phyloP scores from a whole-genome alignment of 2,329 filamentous ascomycete genomes.

The Talaromyces verruculosus region DNA sequence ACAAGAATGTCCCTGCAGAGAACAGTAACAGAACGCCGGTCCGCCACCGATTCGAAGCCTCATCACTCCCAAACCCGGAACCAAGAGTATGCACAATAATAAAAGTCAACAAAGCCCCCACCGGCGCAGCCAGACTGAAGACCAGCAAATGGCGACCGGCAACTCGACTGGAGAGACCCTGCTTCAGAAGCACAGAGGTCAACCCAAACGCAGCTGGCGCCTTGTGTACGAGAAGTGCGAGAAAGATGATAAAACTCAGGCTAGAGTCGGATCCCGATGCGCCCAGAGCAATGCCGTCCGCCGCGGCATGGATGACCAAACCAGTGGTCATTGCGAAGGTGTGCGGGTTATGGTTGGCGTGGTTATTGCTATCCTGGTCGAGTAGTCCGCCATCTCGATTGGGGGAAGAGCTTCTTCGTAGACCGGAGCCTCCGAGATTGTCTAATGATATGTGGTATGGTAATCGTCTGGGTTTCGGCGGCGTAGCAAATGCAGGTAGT shows the following conservation, averaged over 20 bases:
- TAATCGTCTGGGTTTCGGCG: slow-evolving; percentile 63
- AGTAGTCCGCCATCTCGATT: slow-evolving; percentile 41
- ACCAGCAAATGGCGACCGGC: slow-evolving; percentile 82
- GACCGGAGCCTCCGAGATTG: slow-evolving; percentile 65
- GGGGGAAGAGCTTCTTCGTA: slow-evolving; percentile 46
- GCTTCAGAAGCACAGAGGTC: slow-evolving; percentile 84
- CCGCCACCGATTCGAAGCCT: slow-evolving; percentile 72
- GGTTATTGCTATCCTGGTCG: slow-evolving; percentile 32
- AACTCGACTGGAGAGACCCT: slow-evolving; percentile 82
- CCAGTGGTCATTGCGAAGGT: slow-evolving; percentile 82
- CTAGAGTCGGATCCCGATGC: slow-evolving; percentile 79
- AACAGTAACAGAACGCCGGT: slow-evolving; percentile 94
- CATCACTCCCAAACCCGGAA: slow-evolving; percentile 52
- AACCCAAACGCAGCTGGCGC: slow-evolving; percentile 93
- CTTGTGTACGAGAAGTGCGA: slow-evolving; percentile 97
- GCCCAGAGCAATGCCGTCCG: slow-evolving; percentile 93
- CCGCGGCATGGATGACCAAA: slow-evolving; percentile 91
- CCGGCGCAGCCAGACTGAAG: slow-evolving; percentile 87
- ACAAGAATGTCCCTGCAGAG: slow-evolving; percentile 93
- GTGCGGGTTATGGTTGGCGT: slow-evolving; percentile 43
- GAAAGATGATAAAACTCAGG: slow-evolving; percentile 86
- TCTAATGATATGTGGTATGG: slow-evolving; percentile 87
- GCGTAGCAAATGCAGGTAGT: slow-evolving; percentile 70
- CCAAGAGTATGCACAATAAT: slow-evolving; percentile 70
- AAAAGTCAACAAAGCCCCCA: slow-evolving; percentile 82